These are phyloP conservation scores for Diaporthe helianthi DNA, from an alignment of 2,329 filamentous ascomycete species.

Conservation along the genomic window DNA sequence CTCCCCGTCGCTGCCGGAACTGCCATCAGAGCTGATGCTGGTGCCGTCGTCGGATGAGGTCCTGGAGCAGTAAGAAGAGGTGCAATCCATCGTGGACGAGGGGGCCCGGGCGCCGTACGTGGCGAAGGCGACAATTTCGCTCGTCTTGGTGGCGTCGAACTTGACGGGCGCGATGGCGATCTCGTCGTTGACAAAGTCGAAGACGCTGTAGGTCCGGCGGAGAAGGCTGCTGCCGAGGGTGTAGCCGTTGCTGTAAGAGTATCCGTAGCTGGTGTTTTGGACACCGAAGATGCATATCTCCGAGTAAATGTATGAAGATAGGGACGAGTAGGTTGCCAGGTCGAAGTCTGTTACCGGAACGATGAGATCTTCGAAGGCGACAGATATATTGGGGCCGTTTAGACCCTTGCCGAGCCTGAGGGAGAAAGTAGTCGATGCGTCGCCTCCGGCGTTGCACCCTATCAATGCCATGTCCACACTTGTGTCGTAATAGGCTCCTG, in stretches of 20 bases:
- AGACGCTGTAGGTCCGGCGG: constrained; percentile 44
- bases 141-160: constrained; percentile 35
- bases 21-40: background rate
- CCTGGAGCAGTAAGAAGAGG: constrained; percentile 21
- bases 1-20: background rate
- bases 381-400: constrained; percentile 40
- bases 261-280: constrained; percentile 37
- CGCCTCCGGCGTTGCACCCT: constrained; percentile 39
- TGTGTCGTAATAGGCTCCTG: constrained; percentile 39
- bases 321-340: background rate
- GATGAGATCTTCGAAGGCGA: constrained; percentile 42
- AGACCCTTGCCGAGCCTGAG: constrained; percentile 38
- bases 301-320: background rate
- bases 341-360: constrained; percentile 33
- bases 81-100: constrained; percentile 38
- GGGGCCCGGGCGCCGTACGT: constrained; percentile 40
- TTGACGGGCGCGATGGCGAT: constrained; percentile 43
- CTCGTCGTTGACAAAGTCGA: constrained; percentile 44
- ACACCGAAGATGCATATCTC: constrained; percentile 43
- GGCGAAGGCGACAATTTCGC: constrained; percentile 41
- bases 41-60: background rate
- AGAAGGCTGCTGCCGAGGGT: constrained; percentile 40
- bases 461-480: constrained; percentile 35
- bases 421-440: constrained; percentile 37
- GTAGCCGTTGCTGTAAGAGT: constrained; percentile 22